A percentile compares a stretch with the other conserved stretches of the same genome.
Evolutionary conservation across 2,329 filamentous ascomycete species (phyloP).

Genomic region (Bertia moriformis): DNA sequence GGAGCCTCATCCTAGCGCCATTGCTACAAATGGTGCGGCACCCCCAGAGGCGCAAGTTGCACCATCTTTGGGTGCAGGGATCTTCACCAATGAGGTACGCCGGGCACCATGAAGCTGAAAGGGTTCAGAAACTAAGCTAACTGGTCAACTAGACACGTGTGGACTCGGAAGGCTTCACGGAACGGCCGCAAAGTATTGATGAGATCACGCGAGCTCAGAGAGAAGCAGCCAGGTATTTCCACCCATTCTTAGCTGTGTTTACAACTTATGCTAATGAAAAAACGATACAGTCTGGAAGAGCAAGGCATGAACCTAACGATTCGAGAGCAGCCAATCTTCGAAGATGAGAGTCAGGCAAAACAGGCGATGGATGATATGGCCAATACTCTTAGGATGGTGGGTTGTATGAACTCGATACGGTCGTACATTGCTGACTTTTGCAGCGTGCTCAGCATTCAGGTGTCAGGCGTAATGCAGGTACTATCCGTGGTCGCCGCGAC

Average conservation of each 20-base stretch:
- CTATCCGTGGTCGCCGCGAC: conserved; percentile 45
- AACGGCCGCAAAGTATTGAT: conserved; percentile 21
- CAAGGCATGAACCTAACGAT: conserved; percentile 27
- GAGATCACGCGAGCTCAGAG: conserved; percentile 25
- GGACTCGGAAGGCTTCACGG: conserved; percentile 22
- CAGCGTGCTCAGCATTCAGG: conserved; percentile 27
- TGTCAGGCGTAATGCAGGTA: conserved; percentile 29
- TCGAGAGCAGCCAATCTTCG: conserved; percentile 28
- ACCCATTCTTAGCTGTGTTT: not conserved
- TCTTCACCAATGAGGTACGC: not conserved
- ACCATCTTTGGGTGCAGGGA: not conserved
- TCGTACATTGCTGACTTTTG: conserved; percentile 1
- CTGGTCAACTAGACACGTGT: conserved; percentile 11
- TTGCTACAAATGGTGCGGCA: not conserved
- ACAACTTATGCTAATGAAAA: conserved; percentile 6
- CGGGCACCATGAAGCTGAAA: conserved; percentile 4
- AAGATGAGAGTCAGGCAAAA: conserved; percentile 30
- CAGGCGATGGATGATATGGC: conserved; percentile 29
- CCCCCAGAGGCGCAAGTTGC: not conserved
- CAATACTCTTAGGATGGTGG: conserved; percentile 26
- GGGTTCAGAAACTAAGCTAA: conserved; percentile 12
- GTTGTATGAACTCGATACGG: not conserved
- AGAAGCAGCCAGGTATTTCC: conserved; percentile 16
- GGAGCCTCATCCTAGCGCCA: not conserved
- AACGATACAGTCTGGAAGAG: conserved; percentile 19